Conservation (phyloP, 345 rosid genomes). For the Capsella bursapastoris region DNA sequence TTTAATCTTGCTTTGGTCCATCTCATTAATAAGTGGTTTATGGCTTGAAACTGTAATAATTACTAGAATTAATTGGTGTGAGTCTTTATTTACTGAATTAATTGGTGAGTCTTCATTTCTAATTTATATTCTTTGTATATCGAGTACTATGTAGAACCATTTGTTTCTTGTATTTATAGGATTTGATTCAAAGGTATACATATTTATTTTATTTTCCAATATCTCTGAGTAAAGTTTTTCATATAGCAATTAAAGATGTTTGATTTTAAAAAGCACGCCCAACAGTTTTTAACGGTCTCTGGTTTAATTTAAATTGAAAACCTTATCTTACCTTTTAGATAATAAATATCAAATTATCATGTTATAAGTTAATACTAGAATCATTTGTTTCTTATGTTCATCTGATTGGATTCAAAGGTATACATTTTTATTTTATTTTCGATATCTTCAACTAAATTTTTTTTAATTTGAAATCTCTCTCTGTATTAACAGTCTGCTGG, state of each 20-base stretch:
- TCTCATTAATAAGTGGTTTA: background rate
- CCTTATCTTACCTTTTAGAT: no score
- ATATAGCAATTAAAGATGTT: no score
- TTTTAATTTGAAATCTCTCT: background rate
- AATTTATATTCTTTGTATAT: background rate
- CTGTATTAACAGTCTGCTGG: constrained; percentile 9
- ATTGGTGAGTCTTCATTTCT: no score
- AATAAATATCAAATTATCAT: no score
- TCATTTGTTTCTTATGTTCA: background rate
- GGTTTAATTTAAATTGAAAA: no score
- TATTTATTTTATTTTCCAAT: background rate
- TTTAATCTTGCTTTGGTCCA: background rate
- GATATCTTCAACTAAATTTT: background rate
- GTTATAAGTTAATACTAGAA: no score
- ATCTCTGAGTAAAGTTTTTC: background rate
- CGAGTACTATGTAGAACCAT: no score
- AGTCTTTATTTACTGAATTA: no score
- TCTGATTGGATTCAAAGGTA: background rate
- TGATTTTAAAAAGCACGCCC: no score
- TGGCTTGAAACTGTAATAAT: background rate
- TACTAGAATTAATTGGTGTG: background rate
- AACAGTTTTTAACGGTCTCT: no score
- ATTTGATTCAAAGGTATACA: background rate
- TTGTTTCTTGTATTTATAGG: background rate
- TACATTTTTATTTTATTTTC: background rate